Conservation (phyloP, 257 asterid species). For the Capsicum chinense region DNA sequence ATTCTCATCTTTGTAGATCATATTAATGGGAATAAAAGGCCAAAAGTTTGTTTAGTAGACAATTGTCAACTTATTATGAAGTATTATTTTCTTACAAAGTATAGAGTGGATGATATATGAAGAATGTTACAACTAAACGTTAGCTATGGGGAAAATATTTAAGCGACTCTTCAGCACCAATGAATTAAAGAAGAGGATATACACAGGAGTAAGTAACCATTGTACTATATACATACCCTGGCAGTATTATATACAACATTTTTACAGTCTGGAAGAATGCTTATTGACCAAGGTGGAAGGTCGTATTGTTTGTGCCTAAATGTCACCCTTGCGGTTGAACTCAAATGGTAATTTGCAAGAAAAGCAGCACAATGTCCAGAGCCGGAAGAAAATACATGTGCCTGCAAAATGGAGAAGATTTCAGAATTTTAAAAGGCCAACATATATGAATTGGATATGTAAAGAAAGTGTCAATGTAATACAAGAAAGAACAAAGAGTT, state of each 20-base stretch:
- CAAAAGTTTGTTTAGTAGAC: not conserved
- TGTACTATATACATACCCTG: conserved; percentile 51
- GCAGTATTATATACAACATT: conserved; percentile 77
- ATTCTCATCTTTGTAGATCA: conserved; percentile 1
- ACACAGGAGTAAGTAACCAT: not conserved
- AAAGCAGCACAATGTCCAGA: conserved; percentile 89
- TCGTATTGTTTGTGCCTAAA: conserved; percentile 67
- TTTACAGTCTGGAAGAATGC: conserved; percentile 90
- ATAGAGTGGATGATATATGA: not conserved
- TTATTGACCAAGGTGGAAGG: conserved; percentile 96
- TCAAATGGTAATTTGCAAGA: conserved; percentile 73
- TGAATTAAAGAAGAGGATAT: conserved; percentile 12
- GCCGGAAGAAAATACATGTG: conserved; percentile 61
- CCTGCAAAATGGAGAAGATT: conserved; percentile 53
- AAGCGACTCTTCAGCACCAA: not conserved
- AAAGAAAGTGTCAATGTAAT: not conserved
- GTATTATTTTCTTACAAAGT: not conserved
- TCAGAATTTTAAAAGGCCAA: conserved; percentile 17
- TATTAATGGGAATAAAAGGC: conserved; percentile 10
- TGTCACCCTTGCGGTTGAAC: conserved; percentile 59
- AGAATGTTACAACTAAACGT: not conserved
- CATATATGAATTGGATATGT: not conserved
- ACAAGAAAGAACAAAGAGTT: not conserved
- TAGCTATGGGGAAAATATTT: not conserved
- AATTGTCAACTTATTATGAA: not conserved